These are phyloP conservation scores for Backusella mclennaniae DNA, from an alignment of 192 early-diverging fungal genomes.

Conservation along the genomic window DNA sequence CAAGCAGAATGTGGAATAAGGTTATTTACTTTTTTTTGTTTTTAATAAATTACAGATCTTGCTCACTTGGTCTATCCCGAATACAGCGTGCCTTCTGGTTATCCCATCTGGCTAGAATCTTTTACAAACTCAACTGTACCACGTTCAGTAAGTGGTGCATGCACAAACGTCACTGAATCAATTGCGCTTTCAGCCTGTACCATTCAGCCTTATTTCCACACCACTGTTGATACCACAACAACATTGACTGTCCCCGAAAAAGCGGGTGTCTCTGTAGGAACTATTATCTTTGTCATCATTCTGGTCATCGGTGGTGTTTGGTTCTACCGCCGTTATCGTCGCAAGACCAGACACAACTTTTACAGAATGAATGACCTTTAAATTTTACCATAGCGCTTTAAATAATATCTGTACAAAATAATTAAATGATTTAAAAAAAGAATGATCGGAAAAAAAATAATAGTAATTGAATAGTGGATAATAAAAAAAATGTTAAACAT, in stretches of 20 bases:
- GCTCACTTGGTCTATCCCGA: not conserved
- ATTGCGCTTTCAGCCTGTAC: not conserved
- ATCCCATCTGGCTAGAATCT: not conserved
- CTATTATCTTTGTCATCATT: not conserved
- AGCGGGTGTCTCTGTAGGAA: slow-evolving; percentile 8
- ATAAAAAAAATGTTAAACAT: not conserved
- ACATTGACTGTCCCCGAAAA: not conserved
- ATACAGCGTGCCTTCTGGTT: not conserved
- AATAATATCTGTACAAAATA: not conserved
- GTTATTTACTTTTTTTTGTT: not conserved
- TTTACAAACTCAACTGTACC: not conserved
- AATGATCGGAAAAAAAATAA: not conserved
- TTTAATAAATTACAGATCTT: not conserved
- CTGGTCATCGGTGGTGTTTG: not conserved
- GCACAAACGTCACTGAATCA: not conserved
- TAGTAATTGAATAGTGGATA: too few relatives aligned
- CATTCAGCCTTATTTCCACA: not conserved
- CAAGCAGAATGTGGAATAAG: not conserved
- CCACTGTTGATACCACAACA: not conserved
- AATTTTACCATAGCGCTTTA: not conserved
- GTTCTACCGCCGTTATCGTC: slow-evolving; percentile 8
- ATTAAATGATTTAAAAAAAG: not conserved
- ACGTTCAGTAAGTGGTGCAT: not conserved
- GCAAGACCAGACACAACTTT: slow-evolving; percentile 13
- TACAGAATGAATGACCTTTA: slow-evolving; percentile 18